Evolutionary conservation across 2,329 filamentous ascomycete species (phyloP), one percentile per base, ranked within the genome.

Genomic region (Cordyceps cateniannulata): DNA sequence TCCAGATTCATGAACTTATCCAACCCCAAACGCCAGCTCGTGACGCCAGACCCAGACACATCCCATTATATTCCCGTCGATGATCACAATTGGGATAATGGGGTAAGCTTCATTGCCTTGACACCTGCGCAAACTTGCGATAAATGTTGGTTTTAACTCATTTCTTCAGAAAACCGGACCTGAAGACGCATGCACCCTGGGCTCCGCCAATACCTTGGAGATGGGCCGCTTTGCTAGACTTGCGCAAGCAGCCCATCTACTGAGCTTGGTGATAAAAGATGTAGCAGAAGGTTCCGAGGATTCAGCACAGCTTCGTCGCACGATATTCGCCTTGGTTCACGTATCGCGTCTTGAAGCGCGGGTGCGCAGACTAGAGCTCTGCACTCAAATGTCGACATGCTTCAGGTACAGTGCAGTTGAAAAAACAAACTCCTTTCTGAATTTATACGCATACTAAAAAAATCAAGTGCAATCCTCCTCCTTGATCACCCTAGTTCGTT

Each of bases 161-260:
- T 25, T 8, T 16, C 2, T n/a, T 7, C 22, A 62, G 60, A 52
- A 24, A 1, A 18, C 38, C 40, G 48, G 42, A n/a, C 24, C 56
- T 1, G 47, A 56, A 25, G 51, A 16, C 25, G 56, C 52, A 25
- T 52, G 52, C 27, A 64, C 63, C n/a, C 38, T 64, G 2, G 49
- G 14, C 16, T 60, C 61, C 16, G 62, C 62, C 32, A 63, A 59
- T 22, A 56, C 32, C 24, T 47, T 60, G 9, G 49, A 63, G 29
- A 50, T 64, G 12, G 58, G 61, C 3, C 58, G 63, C 5, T 65
- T 62, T 38, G 63, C 62, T 24, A 60, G 63, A 16, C 63, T 65
- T 59, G 62, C 62, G n/a, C 63, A 65, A 55, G 59, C 63, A n/a
- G 62, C 63, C 18, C 63, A 65, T 32, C 38, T 65, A 18, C 12